Base-by-base conservation (phyloP, 805 yeast species). In the Nadsonia fulvescens region DNA sequence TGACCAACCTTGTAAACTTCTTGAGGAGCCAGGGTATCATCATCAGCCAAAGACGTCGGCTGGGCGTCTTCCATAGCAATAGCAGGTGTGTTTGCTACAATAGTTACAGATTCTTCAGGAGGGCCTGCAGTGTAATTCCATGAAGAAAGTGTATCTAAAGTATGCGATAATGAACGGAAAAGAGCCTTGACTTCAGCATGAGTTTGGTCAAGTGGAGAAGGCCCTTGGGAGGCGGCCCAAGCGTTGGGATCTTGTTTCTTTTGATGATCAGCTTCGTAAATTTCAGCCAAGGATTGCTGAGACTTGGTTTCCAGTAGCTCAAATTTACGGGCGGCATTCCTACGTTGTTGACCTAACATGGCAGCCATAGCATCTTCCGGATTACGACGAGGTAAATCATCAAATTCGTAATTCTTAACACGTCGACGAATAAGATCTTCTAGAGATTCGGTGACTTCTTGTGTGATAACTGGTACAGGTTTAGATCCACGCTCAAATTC, bases 51-150 rank as follows among this genome's bases (percentile, higher is more conserved):
- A 18, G 82, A 71, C 31, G 79, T 59, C 25, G 98, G 98, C 53
- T 82, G 95, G 2, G 94, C 89, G 44, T 89, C 96, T 53, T 86
- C 98, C 93, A 86, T 78, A 2, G 73, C 44, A 25, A 89, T 73
- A 2, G 93, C 64, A 4, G 93, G 72, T 0, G 77, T 61, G 30
- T 83, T 75, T 19, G 82, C 79, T 46, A 75, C 79, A 43, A 89
- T 71, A 31, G 77, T 82, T 34, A 86, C 54, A 12, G 72, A 54
- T 39, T 78, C 75, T 47, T 77, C 72, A 19, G 77, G 69, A 10
- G 93, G 93, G 49, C 75, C 78, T 27, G 98, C 98, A 33, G 82
- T 65, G 55, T 75, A 89, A 47, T 82, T 91, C 36, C 94, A 92
- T n/a, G 95, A 82, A 26, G 91, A 70, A 30, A 86, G 58, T 4